Conservation (phyloP, 2,329 filamentous ascomycete genomes). For the Laburnicola sp. region DNA sequence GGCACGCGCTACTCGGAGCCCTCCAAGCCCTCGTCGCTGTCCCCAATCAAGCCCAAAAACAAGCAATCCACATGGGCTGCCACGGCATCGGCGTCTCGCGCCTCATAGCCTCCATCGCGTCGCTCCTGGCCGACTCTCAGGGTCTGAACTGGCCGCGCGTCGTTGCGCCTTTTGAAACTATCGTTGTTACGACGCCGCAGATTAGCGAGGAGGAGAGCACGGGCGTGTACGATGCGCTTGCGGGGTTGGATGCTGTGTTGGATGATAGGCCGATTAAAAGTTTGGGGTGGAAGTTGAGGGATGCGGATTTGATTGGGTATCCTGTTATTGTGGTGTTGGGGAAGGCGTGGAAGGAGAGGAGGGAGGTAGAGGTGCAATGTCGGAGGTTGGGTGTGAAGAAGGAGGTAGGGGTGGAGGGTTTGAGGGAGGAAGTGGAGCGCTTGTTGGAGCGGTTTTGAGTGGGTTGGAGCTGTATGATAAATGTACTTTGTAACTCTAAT, state of each 20-base stretch:
- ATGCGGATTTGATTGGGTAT: constrained; percentile 88
- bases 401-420: constrained; percentile 56
- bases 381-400: constrained; percentile 66
- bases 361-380: constrained; percentile 75
- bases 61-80: constrained; percentile 88
- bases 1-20: constrained; percentile 84
- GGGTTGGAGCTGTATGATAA: neutral
- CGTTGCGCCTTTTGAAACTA: constrained; percentile 82
- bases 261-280: constrained; percentile 55
- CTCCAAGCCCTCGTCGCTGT: constrained; percentile 65
- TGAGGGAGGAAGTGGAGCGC: constrained; percentile 49
- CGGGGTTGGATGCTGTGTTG: constrained; percentile 33
- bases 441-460: constrained; percentile 26
- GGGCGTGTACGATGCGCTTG: constrained; percentile 66
- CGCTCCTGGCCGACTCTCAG: constrained; percentile 68
- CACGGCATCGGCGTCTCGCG: constrained; percentile 93
- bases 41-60: constrained; percentile 46
- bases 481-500: neutral
- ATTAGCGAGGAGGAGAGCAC: constrained; percentile 54
- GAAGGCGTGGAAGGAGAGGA: constrained; percentile 35
- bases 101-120: constrained; percentile 83
- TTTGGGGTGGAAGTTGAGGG: constrained; percentile 83
- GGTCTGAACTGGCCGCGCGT: constrained; percentile 83
- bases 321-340: constrained; percentile 82
- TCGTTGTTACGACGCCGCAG: constrained; percentile 61